Percentiles rank a stretch among this genome's conserved stretches.
Conservation (phyloP, 2,329 filamentous ascomycete genomes). For the Exophiala sp. region DNA sequence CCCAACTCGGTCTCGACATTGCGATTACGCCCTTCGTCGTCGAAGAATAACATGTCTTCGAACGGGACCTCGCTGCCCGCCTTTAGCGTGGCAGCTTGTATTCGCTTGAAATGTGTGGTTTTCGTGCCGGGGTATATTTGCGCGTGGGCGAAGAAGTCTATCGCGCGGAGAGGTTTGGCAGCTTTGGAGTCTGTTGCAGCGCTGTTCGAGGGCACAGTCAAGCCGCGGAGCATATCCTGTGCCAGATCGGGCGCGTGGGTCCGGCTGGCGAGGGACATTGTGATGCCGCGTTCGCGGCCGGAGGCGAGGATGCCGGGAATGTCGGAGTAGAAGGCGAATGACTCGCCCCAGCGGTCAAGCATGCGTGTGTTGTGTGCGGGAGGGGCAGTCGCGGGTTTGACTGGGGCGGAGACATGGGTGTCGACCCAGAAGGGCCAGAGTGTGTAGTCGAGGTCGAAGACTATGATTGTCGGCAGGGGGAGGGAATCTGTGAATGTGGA, state of each 20-base stretch:
- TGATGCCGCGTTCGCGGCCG: constrained; percentile 53
- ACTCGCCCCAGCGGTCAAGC: constrained; percentile 55
- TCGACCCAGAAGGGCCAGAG: constrained; percentile 99
- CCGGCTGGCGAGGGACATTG: constrained; percentile 72
- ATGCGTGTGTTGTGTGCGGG: constrained; percentile 18
- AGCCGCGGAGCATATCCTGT: constrained; percentile 71
- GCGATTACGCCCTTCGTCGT: constrained; percentile 81
- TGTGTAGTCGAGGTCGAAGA: constrained; percentile 97
- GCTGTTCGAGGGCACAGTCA: constrained; percentile 56
- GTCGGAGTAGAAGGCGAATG: constrained; percentile 67
- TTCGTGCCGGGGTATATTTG: constrained; percentile 73
- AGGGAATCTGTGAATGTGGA: constrained; percentile 61
- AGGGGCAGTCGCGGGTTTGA: constrained; percentile 57
- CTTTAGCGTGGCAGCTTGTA: constrained; percentile 52
- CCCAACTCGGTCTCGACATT: constrained; percentile 73
- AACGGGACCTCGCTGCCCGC: constrained; percentile 56
- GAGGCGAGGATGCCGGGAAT: constrained; percentile 64
- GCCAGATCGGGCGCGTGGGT: constrained; percentile 77
- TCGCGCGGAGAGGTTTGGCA: constrained; percentile 54
- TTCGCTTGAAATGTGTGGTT: constrained; percentile 74
- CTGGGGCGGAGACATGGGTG: constrained; percentile 76
- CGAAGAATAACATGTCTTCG: constrained; percentile 91
- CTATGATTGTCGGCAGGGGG: constrained; percentile 76
- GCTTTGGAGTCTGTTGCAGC: constrained; percentile 65
- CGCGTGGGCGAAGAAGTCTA: constrained; percentile 55